Base-by-base conservation (phyloP, 2,329 filamentous ascomycete species). In the Harringtonia aguacate region DNA sequence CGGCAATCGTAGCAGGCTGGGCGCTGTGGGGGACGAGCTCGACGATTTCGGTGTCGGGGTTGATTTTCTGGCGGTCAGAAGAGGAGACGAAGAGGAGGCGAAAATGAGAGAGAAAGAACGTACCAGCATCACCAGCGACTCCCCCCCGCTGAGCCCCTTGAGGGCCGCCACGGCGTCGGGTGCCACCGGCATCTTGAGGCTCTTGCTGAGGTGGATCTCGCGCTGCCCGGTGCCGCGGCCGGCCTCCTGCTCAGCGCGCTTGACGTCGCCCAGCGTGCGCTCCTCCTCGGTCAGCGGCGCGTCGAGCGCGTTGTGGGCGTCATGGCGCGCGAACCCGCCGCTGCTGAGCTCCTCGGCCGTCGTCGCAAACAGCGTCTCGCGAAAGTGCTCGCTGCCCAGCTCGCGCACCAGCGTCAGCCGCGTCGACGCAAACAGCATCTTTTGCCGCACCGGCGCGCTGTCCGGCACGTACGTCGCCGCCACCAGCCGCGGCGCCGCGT, bases 351-450 rank as follows among this genome's bases (percentile, higher is more conserved):
- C 86, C 18, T 77, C 73, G 21, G 78, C 66, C 34, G 72, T 75
- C 1, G 84, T 90, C 12, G 74, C 77, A 58, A 89, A 87, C 35
- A 90, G 69, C 21, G 77, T 83, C 59, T 89, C 83, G 41, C 81
- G 69, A 63, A 92, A 90, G 55, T 86, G 73, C 60, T 92, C 85
- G 43, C 78, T 75, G 37, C 86, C 86, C 10, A 92, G 70, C 63
- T 90, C 84, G 35, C 85, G 75, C 40, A 82, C 75, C 1, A 92
- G 71, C 1, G 84, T 85, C 53, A 89, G 68, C 10, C 84, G 75
- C 24, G 86, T 89, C 21, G 79, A 77, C 7, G 86, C 85, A 60
- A 90, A 89, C 20, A 92, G 74, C 81, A 86, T 92, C 70, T 92
- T 92, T 60, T 87, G 82, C 33, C 86, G 79, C 45, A 92, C 85